These are phyloP conservation scores for Trichoderma sp. DNA, from an alignment of 2,329 filamentous ascomycete species.

Conservation along the genomic window DNA sequence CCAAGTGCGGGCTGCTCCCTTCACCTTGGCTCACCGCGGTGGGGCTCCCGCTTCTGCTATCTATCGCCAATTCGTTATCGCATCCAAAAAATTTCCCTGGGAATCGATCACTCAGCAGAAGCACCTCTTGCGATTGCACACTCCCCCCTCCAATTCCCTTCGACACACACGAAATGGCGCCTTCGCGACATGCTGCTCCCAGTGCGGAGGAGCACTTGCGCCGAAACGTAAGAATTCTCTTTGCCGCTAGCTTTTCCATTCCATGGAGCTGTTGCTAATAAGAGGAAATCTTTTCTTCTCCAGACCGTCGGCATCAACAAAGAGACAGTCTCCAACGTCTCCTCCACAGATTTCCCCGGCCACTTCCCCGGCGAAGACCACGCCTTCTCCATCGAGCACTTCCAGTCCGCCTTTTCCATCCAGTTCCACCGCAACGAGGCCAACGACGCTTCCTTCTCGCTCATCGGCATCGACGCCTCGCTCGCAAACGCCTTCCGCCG, in stretches of 20 bases:
- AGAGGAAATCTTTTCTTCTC: background rate
- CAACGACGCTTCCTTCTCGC: slow-evolving; percentile 81
- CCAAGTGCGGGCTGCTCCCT: background rate
- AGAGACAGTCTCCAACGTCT: slow-evolving; percentile 87
- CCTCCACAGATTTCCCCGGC: slow-evolving; percentile 88
- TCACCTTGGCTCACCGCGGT: slow-evolving; percentile 33
- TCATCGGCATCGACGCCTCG: slow-evolving; percentile 87
- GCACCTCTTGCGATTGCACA: slow-evolving; percentile 7
- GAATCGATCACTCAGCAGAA: slow-evolving; percentile 23
- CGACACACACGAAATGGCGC: slow-evolving; percentile 34
- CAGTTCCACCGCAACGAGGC: slow-evolving; percentile 81
- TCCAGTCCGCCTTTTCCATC: slow-evolving; percentile 70
- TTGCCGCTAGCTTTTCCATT: background rate
- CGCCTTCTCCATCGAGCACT: slow-evolving; percentile 73
- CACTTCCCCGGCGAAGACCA: slow-evolving; percentile 89
- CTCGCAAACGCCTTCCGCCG: slow-evolving; percentile 97
- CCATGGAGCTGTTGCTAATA: background rate
- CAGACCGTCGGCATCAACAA: slow-evolving; percentile 84
- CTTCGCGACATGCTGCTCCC: slow-evolving; percentile 41
- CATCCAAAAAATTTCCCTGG: slow-evolving; percentile 35
- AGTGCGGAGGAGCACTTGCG: slow-evolving; percentile 60
- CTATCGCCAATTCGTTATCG: slow-evolving; percentile 25
- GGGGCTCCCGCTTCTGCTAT: slow-evolving; percentile 33
- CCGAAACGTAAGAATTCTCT: slow-evolving; percentile 55
- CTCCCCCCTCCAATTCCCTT: background rate